Conservation (phyloP, 192 early-diverging fungal genomes). For the Pilaira anomala region DNA sequence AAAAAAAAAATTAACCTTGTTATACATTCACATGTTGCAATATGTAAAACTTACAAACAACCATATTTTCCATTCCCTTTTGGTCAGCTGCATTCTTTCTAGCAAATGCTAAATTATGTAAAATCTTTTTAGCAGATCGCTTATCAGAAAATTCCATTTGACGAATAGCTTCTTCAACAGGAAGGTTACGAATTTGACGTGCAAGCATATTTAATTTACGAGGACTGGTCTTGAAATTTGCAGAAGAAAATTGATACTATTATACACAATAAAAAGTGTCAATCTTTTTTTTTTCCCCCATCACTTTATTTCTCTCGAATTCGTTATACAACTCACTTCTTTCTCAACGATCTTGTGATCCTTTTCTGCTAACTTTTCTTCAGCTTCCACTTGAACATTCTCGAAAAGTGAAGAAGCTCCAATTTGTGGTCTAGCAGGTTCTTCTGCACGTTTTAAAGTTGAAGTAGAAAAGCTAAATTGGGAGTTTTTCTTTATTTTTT, state of each 20-base stretch:
- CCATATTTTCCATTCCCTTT: conserved; percentile 57
- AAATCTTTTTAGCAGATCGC: conserved; percentile 55
- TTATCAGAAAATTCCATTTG: conserved; percentile 79
- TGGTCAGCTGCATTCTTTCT: conserved; percentile 65
- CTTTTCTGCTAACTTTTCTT: conserved; percentile 18
- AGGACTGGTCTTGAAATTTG: conserved; percentile 68
- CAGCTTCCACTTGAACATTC: conserved; percentile 24
- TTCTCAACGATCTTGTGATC: conserved; percentile 48
- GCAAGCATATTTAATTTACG: conserved; percentile 69
- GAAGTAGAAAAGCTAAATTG: conserved; percentile 24
- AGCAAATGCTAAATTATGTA: conserved; percentile 67
- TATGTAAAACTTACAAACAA: conserved; percentile 36
- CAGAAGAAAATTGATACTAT: conserved; percentile 57
- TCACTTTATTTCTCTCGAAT: neutral
- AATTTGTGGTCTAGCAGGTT: conserved; percentile 30
- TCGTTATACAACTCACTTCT: conserved; percentile 44
- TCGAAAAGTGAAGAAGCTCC: conserved; percentile 43
- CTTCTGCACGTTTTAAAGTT: conserved; percentile 18
- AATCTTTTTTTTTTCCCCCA: neutral
- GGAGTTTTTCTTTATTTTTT: no score
- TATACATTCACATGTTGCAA: no score
- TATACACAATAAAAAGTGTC: neutral
- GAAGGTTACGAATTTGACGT: conserved; percentile 63
- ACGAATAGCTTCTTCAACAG: conserved; percentile 68
- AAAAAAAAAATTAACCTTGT: neutral